phyloP scores from a whole-genome alignment of 371 early-diverging fungal genomes.

The Parasitella parasitica region DNA sequence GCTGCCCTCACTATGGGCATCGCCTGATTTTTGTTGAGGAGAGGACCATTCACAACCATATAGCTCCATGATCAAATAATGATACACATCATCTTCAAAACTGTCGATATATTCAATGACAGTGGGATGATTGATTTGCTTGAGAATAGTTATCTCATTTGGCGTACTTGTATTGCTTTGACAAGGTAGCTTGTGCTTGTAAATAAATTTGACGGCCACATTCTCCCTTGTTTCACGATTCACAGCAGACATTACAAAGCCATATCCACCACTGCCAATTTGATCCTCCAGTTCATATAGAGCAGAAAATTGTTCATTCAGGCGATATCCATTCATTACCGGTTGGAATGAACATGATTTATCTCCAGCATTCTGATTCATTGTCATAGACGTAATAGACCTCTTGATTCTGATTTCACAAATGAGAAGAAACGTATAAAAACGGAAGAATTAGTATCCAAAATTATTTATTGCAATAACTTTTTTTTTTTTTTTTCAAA shows the following conservation, averaged over 20 bases:
- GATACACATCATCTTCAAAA: constrained; percentile 22
- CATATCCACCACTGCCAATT: constrained; percentile 73
- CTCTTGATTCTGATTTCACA: not conserved
- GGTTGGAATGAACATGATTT: not conserved
- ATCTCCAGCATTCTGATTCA: not conserved
- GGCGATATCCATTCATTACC: not conserved
- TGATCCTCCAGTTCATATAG: constrained; percentile 28
- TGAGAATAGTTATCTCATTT: constrained; percentile 16
- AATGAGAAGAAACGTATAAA: not conserved
- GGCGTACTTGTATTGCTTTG: constrained; percentile 6
- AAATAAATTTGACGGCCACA: constrained; percentile 75
- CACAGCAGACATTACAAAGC: constrained; percentile 61
- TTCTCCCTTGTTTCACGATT: constrained; percentile 38
- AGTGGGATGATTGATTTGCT: constrained; percentile 21
- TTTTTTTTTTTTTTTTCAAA: not conserved
- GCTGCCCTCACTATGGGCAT: constrained; percentile 39
- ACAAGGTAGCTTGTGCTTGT: constrained; percentile 52
- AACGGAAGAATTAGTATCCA: not conserved
- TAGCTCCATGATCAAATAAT: constrained; percentile 33
- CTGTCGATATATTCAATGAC: constrained; percentile 27
- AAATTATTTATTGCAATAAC: not conserved
- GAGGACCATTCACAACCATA: constrained; percentile 28
- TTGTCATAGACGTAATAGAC: not conserved
- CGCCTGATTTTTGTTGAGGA: constrained; percentile 31
- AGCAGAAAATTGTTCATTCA: not conserved